Percentiles rank a stretch among this genome's conserved stretches.
Conservation (phyloP, 2,329 filamentous ascomycete species). For the Trichoderma oligosporum region DNA sequence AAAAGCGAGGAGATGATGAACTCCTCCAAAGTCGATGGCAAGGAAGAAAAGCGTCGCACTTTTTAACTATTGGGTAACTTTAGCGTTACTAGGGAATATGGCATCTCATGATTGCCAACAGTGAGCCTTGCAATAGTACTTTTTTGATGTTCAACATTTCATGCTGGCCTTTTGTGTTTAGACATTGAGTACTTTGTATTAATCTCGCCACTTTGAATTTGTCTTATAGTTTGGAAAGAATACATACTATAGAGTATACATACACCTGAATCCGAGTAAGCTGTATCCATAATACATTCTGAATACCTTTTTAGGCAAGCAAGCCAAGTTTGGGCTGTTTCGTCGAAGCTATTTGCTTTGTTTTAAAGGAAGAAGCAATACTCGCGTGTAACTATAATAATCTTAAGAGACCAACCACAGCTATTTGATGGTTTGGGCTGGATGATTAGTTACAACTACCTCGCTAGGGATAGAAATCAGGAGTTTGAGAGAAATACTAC, state of each 20-base stretch:
- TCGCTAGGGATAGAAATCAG: no score
- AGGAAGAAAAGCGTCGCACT: constrained; percentile 9
- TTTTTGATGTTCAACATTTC: constrained; percentile 11
- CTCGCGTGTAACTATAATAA: no score
- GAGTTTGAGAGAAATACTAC: no score
- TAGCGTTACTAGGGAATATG: constrained; percentile 15
- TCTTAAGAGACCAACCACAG: no score
- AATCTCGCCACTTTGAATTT: not conserved
- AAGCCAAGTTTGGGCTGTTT: no score
- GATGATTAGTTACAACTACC: no score
- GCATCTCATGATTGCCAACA: constrained; percentile 2
- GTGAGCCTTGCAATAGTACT: constrained; percentile 17
- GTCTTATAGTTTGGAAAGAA: not conserved
- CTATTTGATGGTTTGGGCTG: no score
- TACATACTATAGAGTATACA: not conserved
- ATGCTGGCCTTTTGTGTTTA: not conserved
- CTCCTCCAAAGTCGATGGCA: not conserved
- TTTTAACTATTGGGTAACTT: constrained; percentile 6
- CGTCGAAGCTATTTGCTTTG: no score
- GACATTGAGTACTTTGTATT: not conserved
- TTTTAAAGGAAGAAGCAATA: no score
- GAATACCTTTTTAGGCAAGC: no score
- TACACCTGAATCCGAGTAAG: no score
- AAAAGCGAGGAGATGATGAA: constrained; percentile 2
- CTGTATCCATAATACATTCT: no score